phyloP scores from a whole-genome alignment of 345 rosid genomes.

The Leavenworthia alabamica region DNA sequence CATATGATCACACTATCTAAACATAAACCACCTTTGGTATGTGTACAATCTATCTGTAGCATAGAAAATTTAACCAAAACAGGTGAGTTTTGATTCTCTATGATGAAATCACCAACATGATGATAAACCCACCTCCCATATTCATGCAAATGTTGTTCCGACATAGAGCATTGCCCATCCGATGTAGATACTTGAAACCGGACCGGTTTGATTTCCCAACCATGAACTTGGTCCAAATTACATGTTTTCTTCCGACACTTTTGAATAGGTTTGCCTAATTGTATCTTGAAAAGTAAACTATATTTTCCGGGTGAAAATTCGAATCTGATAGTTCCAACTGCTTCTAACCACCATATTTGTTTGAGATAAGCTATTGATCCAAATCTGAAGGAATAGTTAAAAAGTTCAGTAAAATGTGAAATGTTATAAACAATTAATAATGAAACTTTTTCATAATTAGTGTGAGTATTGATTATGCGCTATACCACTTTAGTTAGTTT shows the following conservation, averaged over 20 bases:
- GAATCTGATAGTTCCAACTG: conserved; percentile 63
- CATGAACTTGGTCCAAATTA: conserved; percentile 70
- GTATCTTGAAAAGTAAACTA: conserved; percentile 65
- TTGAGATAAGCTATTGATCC: conserved; percentile 71
- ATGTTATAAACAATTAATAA: not conserved
- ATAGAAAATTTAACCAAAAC: conserved; percentile 62
- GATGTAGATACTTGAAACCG: conserved; percentile 71
- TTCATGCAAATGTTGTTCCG: conserved; percentile 49
- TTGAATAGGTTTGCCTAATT: conserved; percentile 52
- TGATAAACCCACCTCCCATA: conserved; percentile 67
- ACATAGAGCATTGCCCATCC: conserved; percentile 47
- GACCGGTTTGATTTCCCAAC: conserved; percentile 81
- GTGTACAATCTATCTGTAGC: conserved; percentile 96
- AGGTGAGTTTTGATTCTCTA: conserved; percentile 34
- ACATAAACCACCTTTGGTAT: conserved; percentile 90
- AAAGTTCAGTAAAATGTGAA: too few relatives aligned
- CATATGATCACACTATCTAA: conserved; percentile 65
- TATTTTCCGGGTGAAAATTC: conserved; percentile 70
- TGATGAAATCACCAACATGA: conserved; percentile 65
- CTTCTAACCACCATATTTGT: conserved; percentile 98
- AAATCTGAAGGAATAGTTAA: conserved; percentile 41
- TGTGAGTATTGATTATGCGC: not conserved
- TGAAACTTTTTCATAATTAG: not conserved
- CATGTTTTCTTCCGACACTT: conserved; percentile 58
- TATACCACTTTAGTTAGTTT: not conserved